Conservation (phyloP, 805 yeast genomes). For the Aciculoconidium aculeatum region DNA sequence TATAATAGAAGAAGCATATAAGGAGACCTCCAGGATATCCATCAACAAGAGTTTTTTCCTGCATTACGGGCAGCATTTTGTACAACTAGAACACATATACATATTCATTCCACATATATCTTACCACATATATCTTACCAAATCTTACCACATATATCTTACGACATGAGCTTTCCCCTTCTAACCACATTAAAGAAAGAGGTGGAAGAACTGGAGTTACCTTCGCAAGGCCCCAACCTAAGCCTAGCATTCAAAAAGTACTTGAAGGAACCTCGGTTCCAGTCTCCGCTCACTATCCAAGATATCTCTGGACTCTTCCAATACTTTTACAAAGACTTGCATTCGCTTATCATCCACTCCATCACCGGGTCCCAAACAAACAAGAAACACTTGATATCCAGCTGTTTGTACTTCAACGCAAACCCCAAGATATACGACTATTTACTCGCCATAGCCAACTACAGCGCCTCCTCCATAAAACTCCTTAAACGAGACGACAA, state of each 20-base stretch:
- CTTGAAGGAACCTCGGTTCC: conserved; percentile 39
- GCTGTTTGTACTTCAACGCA: conserved; percentile 21
- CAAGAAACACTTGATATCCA: conserved; percentile 32
- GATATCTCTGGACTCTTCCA: conserved; percentile 31
- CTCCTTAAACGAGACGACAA: conserved; percentile 31
- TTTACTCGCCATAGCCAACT: conserved; percentile 36
- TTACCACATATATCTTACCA: not conserved
- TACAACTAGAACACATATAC: not conserved
- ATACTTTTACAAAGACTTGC: conserved; percentile 33
- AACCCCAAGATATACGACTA: conserved; percentile 32
- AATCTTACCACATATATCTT: not conserved
- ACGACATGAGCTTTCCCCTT: conserved; percentile 1
- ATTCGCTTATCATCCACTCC: conserved; percentile 24
- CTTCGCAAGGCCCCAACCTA: not conserved
- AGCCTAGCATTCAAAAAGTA: conserved; percentile 13
- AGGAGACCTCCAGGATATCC: no score
- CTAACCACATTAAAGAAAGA: conserved; percentile 2
- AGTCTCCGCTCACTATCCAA: conserved; percentile 30
- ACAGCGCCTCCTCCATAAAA: conserved; percentile 30
- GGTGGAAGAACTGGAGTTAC: conserved; percentile 2
- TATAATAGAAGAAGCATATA: no score
- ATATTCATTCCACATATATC: not conserved
- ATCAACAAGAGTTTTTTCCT: no score
- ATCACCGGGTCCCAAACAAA: conserved; percentile 34
- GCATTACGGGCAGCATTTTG: no score